These are phyloP conservation scores for Lizanozyma gosingica DNA, from an alignment of 1,139 yeast genomes.

Conservation along the genomic window DNA sequence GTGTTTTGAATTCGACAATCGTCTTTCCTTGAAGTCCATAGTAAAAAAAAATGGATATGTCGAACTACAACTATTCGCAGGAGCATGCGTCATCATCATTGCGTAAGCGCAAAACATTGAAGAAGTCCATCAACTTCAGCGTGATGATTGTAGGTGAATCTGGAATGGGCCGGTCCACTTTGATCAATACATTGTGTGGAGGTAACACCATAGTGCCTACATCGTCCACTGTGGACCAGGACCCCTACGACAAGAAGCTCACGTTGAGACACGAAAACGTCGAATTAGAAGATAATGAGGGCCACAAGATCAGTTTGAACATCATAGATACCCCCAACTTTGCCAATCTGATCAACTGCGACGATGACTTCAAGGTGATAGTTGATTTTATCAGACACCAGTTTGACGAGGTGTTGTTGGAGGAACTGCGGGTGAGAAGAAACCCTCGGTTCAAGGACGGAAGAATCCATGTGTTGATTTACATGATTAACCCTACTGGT, in stretches of 20 bases:
- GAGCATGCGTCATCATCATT: conserved; percentile 13
- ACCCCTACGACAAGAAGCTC: conserved; percentile 33
- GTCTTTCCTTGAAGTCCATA: too few relatives aligned
- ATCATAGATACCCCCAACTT: conserved; percentile 65
- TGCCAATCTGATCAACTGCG: conserved; percentile 58
- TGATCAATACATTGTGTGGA: conserved; percentile 69
- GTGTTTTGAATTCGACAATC: too few relatives aligned
- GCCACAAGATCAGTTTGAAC: conserved; percentile 39
- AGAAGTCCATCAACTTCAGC: conserved; percentile 46
- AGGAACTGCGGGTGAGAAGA: conserved; percentile 39
- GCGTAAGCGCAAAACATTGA: conserved; percentile 50
- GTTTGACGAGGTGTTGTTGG: conserved; percentile 41
- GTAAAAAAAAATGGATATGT: too few relatives aligned
- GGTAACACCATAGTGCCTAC: conserved; percentile 43
- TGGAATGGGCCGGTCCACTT: conserved; percentile 56
- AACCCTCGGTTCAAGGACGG: conserved; percentile 42
- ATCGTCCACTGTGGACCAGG: conserved; percentile 31
- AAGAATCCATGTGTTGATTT: conserved; percentile 37
- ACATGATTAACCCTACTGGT: conserved; percentile 40
- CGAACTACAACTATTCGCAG: background rate
- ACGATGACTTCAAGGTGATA: conserved; percentile 34
- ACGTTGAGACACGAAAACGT: conserved; percentile 42
- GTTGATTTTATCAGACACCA: conserved; percentile 44
- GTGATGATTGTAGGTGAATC: conserved; percentile 52
- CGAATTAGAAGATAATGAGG: conserved; percentile 43